Conservation (phyloP, 83 land plant species). For the Picea abies region DNA sequence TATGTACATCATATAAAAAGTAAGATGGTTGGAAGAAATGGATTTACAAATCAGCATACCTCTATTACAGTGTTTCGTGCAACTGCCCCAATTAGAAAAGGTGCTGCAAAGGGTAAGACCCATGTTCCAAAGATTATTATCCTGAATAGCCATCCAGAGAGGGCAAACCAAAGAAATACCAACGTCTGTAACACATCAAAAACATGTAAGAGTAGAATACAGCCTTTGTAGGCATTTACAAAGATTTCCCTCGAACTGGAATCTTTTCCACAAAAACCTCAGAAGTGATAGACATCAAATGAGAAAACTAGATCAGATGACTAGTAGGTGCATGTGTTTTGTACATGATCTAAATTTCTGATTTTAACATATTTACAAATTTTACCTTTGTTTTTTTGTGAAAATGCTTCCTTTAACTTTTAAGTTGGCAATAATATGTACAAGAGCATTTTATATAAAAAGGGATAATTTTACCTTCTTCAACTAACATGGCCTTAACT, state of each 20-base stretch:
- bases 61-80: constrained; percentile 79
- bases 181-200: constrained; percentile 55
- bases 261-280: not conserved
- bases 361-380: no score
- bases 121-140: constrained; percentile 75
- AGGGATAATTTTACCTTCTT: no score
- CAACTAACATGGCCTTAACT: no score
- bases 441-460: no score
- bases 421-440: no score
- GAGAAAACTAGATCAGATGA: no score
- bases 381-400: no score
- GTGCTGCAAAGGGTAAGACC: constrained; percentile 96
- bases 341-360: no score
- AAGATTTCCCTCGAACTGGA: no score
- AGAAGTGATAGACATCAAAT: not conserved
- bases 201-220: not conserved
- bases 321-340: no score
- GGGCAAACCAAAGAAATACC: constrained; percentile 86
- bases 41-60: constrained; percentile 34
- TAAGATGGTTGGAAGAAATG: not conserved
- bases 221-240: no score
- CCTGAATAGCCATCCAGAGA: constrained; percentile 96
- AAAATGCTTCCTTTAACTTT: no score
- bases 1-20: not conserved
- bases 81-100: constrained; percentile 84